Base-by-base conservation (phyloP, 2,329 filamentous ascomycete species). In the Dryadomyces quercivorus region DNA sequence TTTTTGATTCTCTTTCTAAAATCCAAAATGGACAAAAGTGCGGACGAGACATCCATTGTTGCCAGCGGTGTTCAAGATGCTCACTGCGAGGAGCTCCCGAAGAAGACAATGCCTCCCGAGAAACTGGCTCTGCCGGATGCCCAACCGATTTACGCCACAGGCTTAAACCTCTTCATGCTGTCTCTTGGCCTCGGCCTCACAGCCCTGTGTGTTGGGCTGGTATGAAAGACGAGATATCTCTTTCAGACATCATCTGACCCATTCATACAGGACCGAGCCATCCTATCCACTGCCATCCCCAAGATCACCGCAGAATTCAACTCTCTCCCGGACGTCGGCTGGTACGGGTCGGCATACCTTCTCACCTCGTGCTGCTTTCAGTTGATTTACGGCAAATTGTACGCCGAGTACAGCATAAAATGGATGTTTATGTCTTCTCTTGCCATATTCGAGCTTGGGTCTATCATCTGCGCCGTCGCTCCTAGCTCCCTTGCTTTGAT, bases 301-400 rank as follows among this genome's bases (percentile, higher is more conserved):
- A 67, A 66, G 22, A 71, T 72, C 54, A 69, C 68, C 1, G 62
- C 65, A 54, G 59, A 63, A 7, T 70, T 72, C 60, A 64, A 72
- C 54, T 67, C 70, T 44, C 63, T 75, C 0, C 59, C 64, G 6
- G 73, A 76, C 55, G 68, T 76, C 7, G 73, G 70, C 42, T 76
- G 74, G 73, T 75, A 75, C 53, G 72, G 70, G 16, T 69, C 67
- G 57, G 61, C 63, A 60, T 56, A 59, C 60, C 54, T 51, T 5
- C 18, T 48, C 47, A 55, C 38, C 18, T 21, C 21, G 44, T 31
- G 20, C 45, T 56, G 51, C 50, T 45, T 44, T 42, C 52, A 54
- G 45, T 43, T 55, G 15, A 34, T 47, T 15, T 49, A 50, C 18
- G 55, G 55, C 52, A 54, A 55, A 45, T 31, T 57, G 20, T 57